Evolutionary conservation across 2,329 filamentous ascomycete species (phyloP).

Genomic region (Claviceps sorghi): DNA sequence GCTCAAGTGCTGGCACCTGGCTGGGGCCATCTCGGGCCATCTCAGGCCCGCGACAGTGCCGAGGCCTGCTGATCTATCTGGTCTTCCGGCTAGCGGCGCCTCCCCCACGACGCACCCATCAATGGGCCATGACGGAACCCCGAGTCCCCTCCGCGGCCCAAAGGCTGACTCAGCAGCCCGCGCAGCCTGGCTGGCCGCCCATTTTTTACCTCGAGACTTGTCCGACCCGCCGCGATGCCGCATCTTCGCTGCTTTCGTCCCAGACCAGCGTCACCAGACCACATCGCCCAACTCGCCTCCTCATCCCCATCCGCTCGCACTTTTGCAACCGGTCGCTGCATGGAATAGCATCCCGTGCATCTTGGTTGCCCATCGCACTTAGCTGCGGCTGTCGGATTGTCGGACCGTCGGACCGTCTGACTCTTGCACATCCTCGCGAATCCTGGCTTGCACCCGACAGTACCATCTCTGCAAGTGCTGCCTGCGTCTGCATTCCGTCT

Average conservation of each 20-base stretch:
- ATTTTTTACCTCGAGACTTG: not conserved
- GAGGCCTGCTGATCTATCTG: too few relatives aligned
- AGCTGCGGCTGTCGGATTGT: not conserved
- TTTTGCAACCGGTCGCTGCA: not conserved
- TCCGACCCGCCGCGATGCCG: not conserved
- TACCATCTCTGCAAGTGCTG: conserved; percentile 1
- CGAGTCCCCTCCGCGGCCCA: not conserved
- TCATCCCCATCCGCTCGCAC: not conserved
- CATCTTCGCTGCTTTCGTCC: not conserved
- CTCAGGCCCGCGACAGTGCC: too few relatives aligned
- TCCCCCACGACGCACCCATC: too few relatives aligned
- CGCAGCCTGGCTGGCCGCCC: not conserved
- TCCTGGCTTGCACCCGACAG: not conserved
- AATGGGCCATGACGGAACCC: too few relatives aligned
- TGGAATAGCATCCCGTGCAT: not conserved
- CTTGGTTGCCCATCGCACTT: not conserved
- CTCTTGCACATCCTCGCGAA: not conserved
- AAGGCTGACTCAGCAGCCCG: not conserved
- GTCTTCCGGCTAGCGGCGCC: too few relatives aligned
- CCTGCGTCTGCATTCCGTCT: not conserved
- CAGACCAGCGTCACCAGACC: too few relatives aligned
- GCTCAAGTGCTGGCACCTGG: too few relatives aligned
- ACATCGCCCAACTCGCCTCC: too few relatives aligned
- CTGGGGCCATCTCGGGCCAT: too few relatives aligned
- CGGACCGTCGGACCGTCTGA: not conserved